Percentiles rank a stretch among this genome's conserved stretches.
Conservation (phyloP, 2,329 filamentous ascomycete species). For the Aspergillus sp. region DNA sequence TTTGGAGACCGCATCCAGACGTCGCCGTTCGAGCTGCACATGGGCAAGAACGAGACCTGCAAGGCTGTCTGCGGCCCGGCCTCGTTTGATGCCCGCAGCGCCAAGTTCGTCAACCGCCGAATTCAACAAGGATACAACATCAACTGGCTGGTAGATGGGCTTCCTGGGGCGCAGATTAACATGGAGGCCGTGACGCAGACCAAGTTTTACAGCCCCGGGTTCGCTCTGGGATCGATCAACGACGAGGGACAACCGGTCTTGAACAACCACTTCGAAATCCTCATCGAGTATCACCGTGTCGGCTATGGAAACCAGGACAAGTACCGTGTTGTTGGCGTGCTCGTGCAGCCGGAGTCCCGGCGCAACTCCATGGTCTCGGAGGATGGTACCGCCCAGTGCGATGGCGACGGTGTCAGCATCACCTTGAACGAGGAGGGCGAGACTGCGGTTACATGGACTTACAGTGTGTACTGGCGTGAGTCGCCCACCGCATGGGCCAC, state of each 20-base stretch:
- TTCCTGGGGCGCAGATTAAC: conserved; percentile 85
- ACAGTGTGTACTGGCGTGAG: conserved; percentile 85
- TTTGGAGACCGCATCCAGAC: conserved; percentile 97
- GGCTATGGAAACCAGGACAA: conserved; percentile 57
- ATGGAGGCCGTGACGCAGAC: conserved; percentile 73
- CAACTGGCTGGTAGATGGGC: conserved; percentile 93
- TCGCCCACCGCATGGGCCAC: conserved; percentile 91
- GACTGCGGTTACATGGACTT: conserved; percentile 79
- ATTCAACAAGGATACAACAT: conserved; percentile 86
- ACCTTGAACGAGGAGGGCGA: conserved; percentile 64
- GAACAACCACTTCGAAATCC: conserved; percentile 95
- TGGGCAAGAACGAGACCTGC: conserved; percentile 85
- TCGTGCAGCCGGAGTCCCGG: conserved; percentile 78
- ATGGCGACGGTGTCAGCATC: conserved; percentile 58
- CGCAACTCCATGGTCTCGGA: conserved; percentile 56
- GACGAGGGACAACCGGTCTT: conserved; percentile 62
- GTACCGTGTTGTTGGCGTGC: conserved; percentile 86
- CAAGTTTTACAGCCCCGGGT: conserved; percentile 88
- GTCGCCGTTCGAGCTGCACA: conserved; percentile 87
- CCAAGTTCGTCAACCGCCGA: conserved; percentile 77
- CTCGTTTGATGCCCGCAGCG: conserved; percentile 65
- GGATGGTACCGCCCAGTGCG: conserved; percentile 63
- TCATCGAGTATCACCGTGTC: conserved; percentile 87
- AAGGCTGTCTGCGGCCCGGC: conserved; percentile 72
- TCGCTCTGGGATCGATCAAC: conserved; percentile 67